These are phyloP conservation scores for Calendula officinalis DNA, from an alignment of 129 eudicot genomes.

Conservation along the genomic window DNA sequence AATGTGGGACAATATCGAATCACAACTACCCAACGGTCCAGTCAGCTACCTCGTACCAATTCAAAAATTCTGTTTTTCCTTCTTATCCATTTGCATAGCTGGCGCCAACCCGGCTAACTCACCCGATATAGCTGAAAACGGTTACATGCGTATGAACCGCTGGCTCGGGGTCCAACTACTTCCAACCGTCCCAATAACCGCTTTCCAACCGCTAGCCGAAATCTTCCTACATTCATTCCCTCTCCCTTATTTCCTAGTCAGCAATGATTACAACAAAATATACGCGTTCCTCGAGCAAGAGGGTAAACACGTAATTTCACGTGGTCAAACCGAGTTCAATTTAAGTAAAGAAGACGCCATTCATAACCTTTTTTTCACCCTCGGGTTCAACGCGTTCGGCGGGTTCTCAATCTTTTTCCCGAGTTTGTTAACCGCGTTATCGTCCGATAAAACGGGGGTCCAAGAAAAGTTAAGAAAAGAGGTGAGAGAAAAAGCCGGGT, in stretches of 20 bases:
- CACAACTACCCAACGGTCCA: constrained; percentile 29
- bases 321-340: constrained; percentile 42
- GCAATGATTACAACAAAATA: constrained; percentile 39
- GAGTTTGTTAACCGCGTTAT: constrained; percentile 22
- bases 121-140: constrained; percentile 31
- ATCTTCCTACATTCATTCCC: constrained; percentile 42
- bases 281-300: constrained; percentile 37
- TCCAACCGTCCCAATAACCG: constrained; percentile 27
- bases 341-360: constrained; percentile 47
- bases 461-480: constrained; percentile 34
- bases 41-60: constrained; percentile 30
- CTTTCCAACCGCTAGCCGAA: constrained; percentile 45
- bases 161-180: constrained; percentile 37
- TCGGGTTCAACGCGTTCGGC: constrained; percentile 61
- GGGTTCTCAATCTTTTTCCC: constrained; percentile 47
- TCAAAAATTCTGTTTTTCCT: constrained; percentile 26
- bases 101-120: constrained; percentile 35
- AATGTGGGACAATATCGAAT: constrained; percentile 32
- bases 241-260: constrained; percentile 40
- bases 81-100: constrained; percentile 25
- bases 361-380: constrained; percentile 50
- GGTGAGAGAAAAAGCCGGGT: constrained; percentile 40
- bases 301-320: constrained; percentile 30
- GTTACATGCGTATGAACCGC: constrained; percentile 24
- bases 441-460: constrained; percentile 21